phyloP scores from a whole-genome alignment of 768 basidiomycete species.

The Neoboletus subvelutipes region DNA sequence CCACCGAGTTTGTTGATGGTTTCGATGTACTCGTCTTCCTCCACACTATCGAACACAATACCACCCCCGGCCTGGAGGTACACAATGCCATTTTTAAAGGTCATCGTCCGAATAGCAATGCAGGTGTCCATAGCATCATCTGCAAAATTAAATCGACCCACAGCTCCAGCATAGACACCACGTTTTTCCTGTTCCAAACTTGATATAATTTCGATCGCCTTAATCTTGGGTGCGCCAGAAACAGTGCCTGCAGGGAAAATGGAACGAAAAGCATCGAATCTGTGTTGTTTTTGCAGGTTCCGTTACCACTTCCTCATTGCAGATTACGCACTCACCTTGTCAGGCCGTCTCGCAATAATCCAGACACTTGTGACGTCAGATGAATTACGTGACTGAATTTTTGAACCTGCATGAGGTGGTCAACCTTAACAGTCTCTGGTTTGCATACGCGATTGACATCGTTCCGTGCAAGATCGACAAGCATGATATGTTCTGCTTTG shows the following conservation, averaged over 20 bases:
- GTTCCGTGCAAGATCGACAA: conserved; percentile 96
- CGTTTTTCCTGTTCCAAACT: conserved; percentile 85
- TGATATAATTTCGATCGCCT: conserved; percentile 91
- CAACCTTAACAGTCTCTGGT: conserved; percentile 93
- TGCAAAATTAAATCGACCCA: conserved; percentile 97
- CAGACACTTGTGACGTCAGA: conserved; percentile 93
- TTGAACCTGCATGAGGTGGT: conserved; percentile 89
- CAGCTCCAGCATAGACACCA: conserved; percentile 95
- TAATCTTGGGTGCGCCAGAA: conserved; percentile 98
- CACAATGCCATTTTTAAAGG: conserved; percentile 87
- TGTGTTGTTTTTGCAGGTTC: conserved; percentile 29
- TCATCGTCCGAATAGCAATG: conserved; percentile 98
- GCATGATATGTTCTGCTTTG: conserved; percentile 97
- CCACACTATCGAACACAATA: conserved; percentile 94
- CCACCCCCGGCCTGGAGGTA: conserved; percentile 97
- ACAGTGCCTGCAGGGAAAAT: conserved; percentile 99
- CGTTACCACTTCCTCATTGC: not conserved
- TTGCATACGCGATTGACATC: conserved; percentile 98
- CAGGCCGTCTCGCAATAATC: conserved; percentile 74
- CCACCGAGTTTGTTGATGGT: conserved; percentile 92
- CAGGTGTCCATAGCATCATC: conserved; percentile 96
- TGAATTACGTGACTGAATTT: conserved; percentile 99
- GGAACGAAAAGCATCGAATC: conserved; percentile 97
- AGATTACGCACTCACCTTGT: conserved; percentile 57
- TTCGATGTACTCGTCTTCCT: conserved; percentile 96